Conservation (phyloP, 768 basidiomycete species). For the Erythrobasidium yunnanense region DNA sequence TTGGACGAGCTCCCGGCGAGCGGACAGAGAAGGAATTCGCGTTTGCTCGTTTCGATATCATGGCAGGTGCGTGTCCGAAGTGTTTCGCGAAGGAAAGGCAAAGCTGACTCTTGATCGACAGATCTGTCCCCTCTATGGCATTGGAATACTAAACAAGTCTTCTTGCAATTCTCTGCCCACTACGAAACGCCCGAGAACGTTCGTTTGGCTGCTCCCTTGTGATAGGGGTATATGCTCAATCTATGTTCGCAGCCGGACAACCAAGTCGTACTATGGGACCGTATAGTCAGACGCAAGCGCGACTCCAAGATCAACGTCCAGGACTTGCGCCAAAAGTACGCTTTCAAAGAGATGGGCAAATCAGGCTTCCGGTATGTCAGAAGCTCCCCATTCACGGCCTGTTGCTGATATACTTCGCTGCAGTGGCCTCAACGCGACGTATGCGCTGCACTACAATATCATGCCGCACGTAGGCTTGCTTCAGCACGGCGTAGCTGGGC, state of each 20-base stretch:
- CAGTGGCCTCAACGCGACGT: slow-evolving; percentile 51
- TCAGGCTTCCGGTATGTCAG: slow-evolving; percentile 49
- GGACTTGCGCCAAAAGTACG: slow-evolving; percentile 66
- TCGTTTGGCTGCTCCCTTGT: slow-evolving; percentile 39
- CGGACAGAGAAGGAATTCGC: slow-evolving; percentile 62
- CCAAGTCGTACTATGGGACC: slow-evolving; percentile 81
- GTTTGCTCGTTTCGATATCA: slow-evolving; percentile 68
- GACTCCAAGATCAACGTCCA: slow-evolving; percentile 58
- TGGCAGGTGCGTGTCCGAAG: slow-evolving; percentile 52
- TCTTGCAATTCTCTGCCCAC: slow-evolving; percentile 74
- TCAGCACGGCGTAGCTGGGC: slow-evolving; percentile 62
- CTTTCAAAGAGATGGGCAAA: slow-evolving; percentile 58
- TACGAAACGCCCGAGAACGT: slow-evolving; percentile 65
- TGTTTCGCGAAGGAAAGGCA: slow-evolving; percentile 1
- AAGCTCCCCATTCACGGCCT: not conserved
- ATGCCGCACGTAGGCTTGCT: slow-evolving; percentile 81
- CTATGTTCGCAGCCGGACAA: slow-evolving; percentile 47
- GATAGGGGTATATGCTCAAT: not conserved
- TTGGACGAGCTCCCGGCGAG: slow-evolving; percentile 25
- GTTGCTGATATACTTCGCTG: not conserved
- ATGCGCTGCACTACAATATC: slow-evolving; percentile 70
- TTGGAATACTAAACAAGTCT: slow-evolving; percentile 90
- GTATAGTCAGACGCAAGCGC: slow-evolving; percentile 69
- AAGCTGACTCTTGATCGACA: too few species aligned
- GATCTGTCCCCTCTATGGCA: slow-evolving; percentile 74